Conservation (phyloP, 306 rosid genomes). For the Citrullus amarus region DNA sequence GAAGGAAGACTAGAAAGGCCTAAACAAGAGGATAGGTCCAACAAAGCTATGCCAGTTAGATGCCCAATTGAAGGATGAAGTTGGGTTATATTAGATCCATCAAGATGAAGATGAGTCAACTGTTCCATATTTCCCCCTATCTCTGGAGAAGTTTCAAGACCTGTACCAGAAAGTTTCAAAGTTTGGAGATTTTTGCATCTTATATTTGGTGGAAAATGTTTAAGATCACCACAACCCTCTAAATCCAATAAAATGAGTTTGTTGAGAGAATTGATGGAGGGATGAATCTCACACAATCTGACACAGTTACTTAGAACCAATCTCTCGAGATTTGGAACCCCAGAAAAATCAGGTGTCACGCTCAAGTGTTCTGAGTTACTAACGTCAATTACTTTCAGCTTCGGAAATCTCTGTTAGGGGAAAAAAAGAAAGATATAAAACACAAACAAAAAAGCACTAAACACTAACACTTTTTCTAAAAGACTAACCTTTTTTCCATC, state of each 20-base stretch:
- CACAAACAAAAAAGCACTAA: not conserved
- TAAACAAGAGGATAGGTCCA: slow-evolving; percentile 7
- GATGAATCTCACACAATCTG: not conserved
- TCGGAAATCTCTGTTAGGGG: not conserved
- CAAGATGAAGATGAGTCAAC: slow-evolving; percentile 11
- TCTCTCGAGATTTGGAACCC: not conserved
- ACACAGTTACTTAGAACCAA: not conserved
- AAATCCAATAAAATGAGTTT: not conserved
- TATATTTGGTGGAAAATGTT: not conserved
- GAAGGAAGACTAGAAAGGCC: slow-evolving; percentile 6
- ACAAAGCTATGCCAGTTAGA: not conserved
- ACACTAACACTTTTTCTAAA: not conserved
- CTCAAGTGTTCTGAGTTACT: not conserved
- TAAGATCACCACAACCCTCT: not conserved
- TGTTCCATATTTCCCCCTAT: not conserved
- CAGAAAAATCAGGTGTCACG: not conserved
- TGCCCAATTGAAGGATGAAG: slow-evolving; percentile 1
- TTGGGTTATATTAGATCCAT: not conserved
- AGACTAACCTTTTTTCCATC: slow-evolving; percentile 1
- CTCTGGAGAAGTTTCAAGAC: slow-evolving; percentile 8
- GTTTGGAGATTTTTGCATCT: not conserved
- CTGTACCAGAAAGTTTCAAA: not conserved
- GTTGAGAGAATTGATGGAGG: not conserved
- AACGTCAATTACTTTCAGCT: not conserved
- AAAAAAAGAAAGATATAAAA: not conserved